Conservation (phyloP, 1,139 yeast species). For the Candida sp. region DNA sequence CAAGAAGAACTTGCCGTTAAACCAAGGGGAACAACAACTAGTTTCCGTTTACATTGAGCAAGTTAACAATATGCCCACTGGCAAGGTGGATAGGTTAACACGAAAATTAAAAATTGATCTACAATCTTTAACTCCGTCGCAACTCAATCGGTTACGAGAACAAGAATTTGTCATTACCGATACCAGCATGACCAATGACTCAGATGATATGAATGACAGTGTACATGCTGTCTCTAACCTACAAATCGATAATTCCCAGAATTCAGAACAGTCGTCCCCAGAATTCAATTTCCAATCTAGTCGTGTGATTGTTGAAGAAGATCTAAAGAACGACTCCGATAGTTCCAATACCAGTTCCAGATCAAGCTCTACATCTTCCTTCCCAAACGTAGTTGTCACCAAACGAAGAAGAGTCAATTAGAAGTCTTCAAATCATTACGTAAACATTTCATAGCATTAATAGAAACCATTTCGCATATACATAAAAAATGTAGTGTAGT, state of each 20-base stretch:
- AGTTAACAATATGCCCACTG: background rate
- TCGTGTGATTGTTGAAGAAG: background rate
- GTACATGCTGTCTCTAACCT: conserved; percentile 9
- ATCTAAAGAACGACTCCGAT: background rate
- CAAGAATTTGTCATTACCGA: background rate
- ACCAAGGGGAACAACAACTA: background rate
- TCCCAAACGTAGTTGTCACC: background rate
- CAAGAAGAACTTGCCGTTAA: background rate
- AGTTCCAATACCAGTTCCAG: background rate
- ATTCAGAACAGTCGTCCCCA: background rate
- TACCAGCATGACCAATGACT: conserved; percentile 2
- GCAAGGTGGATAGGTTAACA: background rate
- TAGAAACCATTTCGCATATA: background rate
- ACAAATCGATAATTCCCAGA: conserved; percentile 1
- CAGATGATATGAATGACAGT: conserved; percentile 12
- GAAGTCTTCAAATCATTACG: background rate
- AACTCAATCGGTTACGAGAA: conserved; percentile 1
- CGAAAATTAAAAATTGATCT: background rate
- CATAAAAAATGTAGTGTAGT: background rate
- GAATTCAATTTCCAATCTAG: background rate
- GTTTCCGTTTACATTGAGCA: background rate
- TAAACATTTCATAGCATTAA: background rate
- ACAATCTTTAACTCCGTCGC: background rate
- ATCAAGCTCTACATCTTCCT: background rate
- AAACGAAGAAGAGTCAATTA: conserved; percentile 2